These are phyloP conservation scores for Styphnolobium japonicum DNA, from an alignment of 306 rosid genomes.

Conservation along the genomic window DNA sequence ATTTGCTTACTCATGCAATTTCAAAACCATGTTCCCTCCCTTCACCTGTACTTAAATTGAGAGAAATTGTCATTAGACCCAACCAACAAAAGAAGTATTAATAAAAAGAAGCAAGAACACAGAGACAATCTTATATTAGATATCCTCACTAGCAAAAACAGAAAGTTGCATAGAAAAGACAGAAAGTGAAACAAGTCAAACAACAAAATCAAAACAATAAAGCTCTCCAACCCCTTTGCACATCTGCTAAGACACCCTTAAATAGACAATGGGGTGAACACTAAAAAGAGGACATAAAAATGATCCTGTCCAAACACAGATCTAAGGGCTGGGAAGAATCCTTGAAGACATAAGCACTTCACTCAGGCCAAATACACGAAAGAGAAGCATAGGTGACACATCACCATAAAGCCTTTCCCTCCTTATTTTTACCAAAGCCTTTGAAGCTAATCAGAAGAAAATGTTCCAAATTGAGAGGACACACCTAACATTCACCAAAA, in stretches of 20 bases:
- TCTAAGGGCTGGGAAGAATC: neutral
- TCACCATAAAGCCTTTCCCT: neutral
- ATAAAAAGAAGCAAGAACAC: neutral
- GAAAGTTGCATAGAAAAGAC: neutral
- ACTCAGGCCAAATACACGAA: neutral
- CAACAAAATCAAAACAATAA: neutral
- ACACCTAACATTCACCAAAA: neutral
- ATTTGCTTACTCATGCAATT: no score
- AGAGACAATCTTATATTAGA: neutral
- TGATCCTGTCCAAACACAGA: neutral
- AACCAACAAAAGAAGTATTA: neutral
- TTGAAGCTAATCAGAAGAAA: neutral
- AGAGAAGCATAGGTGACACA: neutral
- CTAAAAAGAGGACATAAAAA: neutral
- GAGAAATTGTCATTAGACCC: no score
- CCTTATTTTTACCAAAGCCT: neutral
- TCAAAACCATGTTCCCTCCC: no score
- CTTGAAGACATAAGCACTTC: neutral
- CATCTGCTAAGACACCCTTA: neutral
- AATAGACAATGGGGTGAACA: neutral
- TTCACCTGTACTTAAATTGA: no score
- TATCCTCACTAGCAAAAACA: neutral
- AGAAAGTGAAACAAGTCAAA: neutral
- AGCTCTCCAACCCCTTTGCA: neutral
- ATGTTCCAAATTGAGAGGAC: neutral